phyloP scores from a whole-genome alignment of 2,329 filamentous ascomycete species.

The Biscogniauxia mediterranea region DNA sequence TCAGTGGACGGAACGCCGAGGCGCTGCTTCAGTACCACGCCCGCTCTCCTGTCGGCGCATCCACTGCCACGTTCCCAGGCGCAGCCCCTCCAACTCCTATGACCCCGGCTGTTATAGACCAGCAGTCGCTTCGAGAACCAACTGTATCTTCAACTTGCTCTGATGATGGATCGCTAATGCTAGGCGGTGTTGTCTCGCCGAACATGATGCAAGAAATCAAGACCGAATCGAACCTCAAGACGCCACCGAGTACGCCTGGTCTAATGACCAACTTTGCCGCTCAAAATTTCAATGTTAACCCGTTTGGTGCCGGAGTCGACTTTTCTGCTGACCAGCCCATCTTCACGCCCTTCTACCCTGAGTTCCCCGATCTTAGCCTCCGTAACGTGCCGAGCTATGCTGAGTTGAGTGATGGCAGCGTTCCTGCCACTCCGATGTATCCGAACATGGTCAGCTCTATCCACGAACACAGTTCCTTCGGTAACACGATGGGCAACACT shows the following conservation, averaged over 20 bases:
- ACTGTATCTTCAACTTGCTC: constrained; percentile 38
- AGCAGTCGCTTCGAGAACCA: constrained; percentile 39
- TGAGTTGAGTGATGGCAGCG: constrained; percentile 40
- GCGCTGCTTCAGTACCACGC: constrained; percentile 41
- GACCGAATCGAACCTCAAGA: constrained; percentile 46
- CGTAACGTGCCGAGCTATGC: constrained; percentile 46
- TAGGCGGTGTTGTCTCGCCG: constrained; percentile 26
- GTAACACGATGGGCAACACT: constrained; percentile 36
- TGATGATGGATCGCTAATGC: constrained; percentile 36
- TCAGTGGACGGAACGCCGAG: constrained; percentile 44
- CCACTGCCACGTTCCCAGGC: constrained; percentile 38
- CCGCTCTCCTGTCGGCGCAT: constrained; percentile 41
- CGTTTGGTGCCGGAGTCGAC: constrained; percentile 22
- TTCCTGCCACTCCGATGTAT: constrained; percentile 50
- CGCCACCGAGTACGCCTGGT: constrained; percentile 53
- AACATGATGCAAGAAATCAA: constrained; percentile 27
- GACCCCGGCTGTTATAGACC: constrained; percentile 43
- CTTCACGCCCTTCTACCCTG: constrained; percentile 47
- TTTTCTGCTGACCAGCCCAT: constrained; percentile 47
- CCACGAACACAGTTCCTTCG: constrained; percentile 36
- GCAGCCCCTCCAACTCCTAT: constrained; percentile 49
- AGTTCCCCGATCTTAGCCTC: constrained; percentile 43
- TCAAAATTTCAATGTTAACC: constrained; percentile 38
- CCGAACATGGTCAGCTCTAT: constrained; percentile 41
- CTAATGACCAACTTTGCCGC: constrained; percentile 42